Base-by-base conservation (phyloP, 2,329 filamentous ascomycete species). In the Lachnellula willkommii region DNA sequence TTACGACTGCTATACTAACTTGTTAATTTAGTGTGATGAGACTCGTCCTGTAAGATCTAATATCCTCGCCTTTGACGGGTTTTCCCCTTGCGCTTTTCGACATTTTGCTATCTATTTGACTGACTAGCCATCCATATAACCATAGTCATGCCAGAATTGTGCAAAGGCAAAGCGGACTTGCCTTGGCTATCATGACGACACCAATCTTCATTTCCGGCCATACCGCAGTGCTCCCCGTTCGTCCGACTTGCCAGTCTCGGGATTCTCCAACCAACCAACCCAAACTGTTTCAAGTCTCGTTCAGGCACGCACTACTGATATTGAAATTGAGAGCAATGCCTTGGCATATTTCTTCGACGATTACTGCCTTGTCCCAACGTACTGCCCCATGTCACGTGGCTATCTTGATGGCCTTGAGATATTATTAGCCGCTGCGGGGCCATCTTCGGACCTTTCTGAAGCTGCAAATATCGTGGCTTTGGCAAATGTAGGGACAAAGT, bases 341-440 rank as follows among this genome's bases (percentile, higher is more conserved):
- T 32, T 61, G 15, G 22, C 55, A 35, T 45, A 54, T 9, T 65
- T 65, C 47, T 54, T 62, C 45, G 58, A 61, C 20, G 60, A 64
- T 24, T 65, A 55, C 32, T 63, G 62, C 50, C 35, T 64, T 17
- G 5, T 51, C 17, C 53, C 62, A 12, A 46, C 50, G 14, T 58
- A 63, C 42, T 28, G 36, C 15, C 40, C 37, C 24, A 42, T 64
- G 3, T 65, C 63, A 32, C 52, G 56, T 26, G 63, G 62, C 8
- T 64, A 54, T 42, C 57, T 65, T 17, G 53, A 62, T 46, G 53
- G 57, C 8, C 45, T 65, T 15, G 57, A 60, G 42, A 28, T 43
- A 2, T 43, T 64, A 52, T 26, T 57, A 4, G 43, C 15, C 8
- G n/a, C 47, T 24, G 51, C 56, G 12, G 60, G 58, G 5, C 52